Percentiles rank a stretch among this genome's conserved stretches.
These are phyloP conservation scores for Ceratobasidium sp. DNA, from an alignment of 1,284 basidiomycete species.

Conservation along the genomic window DNA sequence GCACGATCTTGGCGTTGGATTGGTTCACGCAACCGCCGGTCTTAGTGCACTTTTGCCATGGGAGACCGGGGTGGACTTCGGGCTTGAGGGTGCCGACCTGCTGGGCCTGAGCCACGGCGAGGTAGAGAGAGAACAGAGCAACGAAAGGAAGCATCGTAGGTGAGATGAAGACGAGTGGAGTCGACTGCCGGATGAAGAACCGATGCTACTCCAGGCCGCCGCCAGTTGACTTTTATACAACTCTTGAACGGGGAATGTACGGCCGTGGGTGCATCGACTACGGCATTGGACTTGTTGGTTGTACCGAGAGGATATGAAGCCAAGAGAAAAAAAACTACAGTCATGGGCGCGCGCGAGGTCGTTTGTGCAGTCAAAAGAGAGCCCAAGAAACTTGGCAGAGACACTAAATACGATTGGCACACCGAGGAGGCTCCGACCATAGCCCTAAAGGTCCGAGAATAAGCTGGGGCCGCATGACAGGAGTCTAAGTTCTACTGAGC, in stretches of 20 bases:
- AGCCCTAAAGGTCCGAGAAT: background rate
- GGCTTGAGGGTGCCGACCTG: conserved; percentile 40
- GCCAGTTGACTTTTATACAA: background rate
- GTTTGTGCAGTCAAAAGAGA: background rate
- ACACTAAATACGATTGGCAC: background rate
- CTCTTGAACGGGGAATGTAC: background rate
- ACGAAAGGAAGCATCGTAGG: conserved; percentile 8
- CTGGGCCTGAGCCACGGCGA: conserved; percentile 37
- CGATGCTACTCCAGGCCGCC: conserved; percentile 1
- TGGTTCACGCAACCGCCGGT: conserved; percentile 39
- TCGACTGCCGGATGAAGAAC: background rate
- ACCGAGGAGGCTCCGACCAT: conserved; percentile 18
- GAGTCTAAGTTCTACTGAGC: background rate
- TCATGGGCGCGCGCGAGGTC: background rate
- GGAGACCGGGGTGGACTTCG: conserved; percentile 38
- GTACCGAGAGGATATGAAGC: background rate
- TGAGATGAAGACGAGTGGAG: background rate
- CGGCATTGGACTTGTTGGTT: background rate
- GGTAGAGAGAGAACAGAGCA: conserved; percentile 39
- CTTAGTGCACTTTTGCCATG: conserved; percentile 40
- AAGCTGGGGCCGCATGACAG: background rate
- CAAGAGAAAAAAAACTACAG: background rate
- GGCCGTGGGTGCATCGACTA: background rate
- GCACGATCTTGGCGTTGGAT: conserved; percentile 28
- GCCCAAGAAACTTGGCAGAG: conserved; percentile 18